These are phyloP conservation scores for Epithemia pelagica DNA, from an alignment of 108 stramenopile species.

Conservation along the genomic window DNA sequence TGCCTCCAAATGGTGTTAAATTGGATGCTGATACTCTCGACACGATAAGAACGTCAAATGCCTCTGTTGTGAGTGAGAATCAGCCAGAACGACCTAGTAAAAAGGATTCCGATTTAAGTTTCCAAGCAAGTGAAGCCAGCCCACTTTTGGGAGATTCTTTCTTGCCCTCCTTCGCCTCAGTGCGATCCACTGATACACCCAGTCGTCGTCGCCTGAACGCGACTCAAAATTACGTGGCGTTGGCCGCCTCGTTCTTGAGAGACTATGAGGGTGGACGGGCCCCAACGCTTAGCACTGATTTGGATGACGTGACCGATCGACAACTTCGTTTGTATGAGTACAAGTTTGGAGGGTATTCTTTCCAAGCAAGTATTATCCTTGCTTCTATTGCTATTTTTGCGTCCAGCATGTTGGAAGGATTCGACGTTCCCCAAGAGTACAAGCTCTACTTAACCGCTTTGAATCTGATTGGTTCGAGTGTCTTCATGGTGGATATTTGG, in stretches of 20 bases:
- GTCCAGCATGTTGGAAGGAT: constrained; percentile 5
- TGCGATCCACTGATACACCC: background rate
- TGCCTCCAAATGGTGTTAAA: background rate
- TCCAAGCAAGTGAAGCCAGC: background rate
- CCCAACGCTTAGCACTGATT: constrained; percentile 19
- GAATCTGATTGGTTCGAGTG: background rate
- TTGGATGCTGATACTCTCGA: background rate
- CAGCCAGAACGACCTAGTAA: background rate
- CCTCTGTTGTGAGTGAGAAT: background rate
- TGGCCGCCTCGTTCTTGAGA: constrained; percentile 37
- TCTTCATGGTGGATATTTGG: background rate
- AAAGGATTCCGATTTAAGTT: background rate
- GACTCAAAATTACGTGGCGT: too few relatives aligned
- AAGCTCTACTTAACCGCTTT: background rate
- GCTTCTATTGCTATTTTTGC: constrained; percentile 28
- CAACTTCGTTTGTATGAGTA: constrained; percentile 23
- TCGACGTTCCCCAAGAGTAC: background rate
- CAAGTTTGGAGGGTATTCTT: too few relatives aligned
- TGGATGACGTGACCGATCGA: constrained; percentile 21
- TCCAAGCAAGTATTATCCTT: too few relatives aligned
- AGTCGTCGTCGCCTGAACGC: background rate
- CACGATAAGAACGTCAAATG: background rate
- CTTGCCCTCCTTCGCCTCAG: background rate
- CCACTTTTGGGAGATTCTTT: background rate
- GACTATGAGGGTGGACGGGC: constrained; percentile 38